Evolutionary conservation across 139 green algal genomes (phyloP).

Genomic region (Closterium sp.): DNA sequence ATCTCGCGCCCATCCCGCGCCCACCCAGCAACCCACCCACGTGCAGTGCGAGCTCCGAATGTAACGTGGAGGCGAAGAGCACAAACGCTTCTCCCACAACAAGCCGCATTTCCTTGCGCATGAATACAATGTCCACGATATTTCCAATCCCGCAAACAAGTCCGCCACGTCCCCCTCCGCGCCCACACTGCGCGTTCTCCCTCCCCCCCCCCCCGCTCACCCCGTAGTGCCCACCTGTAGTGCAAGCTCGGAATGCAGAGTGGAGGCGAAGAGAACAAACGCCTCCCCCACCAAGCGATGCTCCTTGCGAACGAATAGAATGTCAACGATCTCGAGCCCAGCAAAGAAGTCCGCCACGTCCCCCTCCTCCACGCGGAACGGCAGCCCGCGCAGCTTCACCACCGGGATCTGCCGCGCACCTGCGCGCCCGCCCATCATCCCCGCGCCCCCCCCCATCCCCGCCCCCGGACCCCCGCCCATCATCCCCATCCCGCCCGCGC

Average conservation of each 20-base stretch:
- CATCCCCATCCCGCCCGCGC: neutral
- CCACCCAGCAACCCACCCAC: conserved; percentile 3
- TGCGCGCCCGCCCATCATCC: neutral
- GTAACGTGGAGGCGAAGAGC: conserved; percentile 4
- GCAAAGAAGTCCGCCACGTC: conserved; percentile 52
- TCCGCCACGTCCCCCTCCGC: conserved; percentile 27
- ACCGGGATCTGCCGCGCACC: conserved; percentile 33
- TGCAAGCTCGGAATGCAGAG: conserved; percentile 38
- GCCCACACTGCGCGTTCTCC: conserved; percentile 50
- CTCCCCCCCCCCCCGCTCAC: conserved; percentile 3
- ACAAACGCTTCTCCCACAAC: conserved; percentile 46
- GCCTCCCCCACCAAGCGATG: conserved; percentile 44
- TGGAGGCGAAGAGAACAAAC: conserved; percentile 41
- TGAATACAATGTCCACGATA: conserved; percentile 48
- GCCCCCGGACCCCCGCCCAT: neutral
- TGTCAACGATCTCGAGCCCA: conserved; percentile 49
- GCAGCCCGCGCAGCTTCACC: conserved; percentile 53
- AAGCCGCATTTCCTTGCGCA: conserved; percentile 30
- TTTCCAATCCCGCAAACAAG: too few relatives aligned
- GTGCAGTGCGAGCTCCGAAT: conserved; percentile 36
- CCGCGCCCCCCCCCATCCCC: conserved; percentile 1
- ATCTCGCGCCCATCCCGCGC: conserved; percentile 4
- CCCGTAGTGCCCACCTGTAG: conserved; percentile 25
- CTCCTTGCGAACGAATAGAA: conserved; percentile 37
- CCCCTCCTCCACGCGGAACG: conserved; percentile 27